phyloP scores from a whole-genome alignment of 2,329 filamentous ascomycete species.

The Pseudonectria buxi region DNA sequence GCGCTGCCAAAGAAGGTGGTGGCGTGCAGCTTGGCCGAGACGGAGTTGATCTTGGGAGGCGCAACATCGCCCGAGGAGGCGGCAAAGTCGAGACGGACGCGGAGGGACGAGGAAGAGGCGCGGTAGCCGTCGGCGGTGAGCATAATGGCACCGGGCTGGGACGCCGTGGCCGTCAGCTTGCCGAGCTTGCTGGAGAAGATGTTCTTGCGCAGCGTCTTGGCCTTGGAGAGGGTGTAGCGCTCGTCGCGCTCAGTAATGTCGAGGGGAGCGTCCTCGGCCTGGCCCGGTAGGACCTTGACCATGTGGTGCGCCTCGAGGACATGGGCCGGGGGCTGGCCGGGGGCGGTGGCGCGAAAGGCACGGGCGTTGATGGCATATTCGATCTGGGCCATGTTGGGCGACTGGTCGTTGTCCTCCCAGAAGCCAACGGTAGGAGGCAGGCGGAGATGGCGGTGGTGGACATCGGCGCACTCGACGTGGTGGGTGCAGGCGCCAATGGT shows the following conservation, averaged over 20 bases:
- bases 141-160: constrained; percentile 43
- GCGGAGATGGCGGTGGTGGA: constrained; percentile 46
- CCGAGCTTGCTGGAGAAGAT: constrained; percentile 47
- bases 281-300: constrained; percentile 47
- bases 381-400: constrained; percentile 47
- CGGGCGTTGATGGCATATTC: constrained; percentile 48
- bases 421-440: constrained; percentile 46
- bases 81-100: constrained; percentile 41
- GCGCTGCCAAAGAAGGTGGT: constrained; percentile 46
- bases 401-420: constrained; percentile 49
- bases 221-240: constrained; percentile 43
- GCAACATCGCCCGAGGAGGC: constrained; percentile 35
- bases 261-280: constrained; percentile 44
- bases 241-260: constrained; percentile 41
- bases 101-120: constrained; percentile 35
- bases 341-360: constrained; percentile 23
- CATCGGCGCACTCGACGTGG: constrained; percentile 33
- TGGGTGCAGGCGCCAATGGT: constrained; percentile 52
- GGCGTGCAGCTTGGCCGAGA: constrained; percentile 44
- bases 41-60: constrained; percentile 42
- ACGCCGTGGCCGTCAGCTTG: constrained; percentile 37
- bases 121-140: constrained; percentile 42
- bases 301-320: constrained; percentile 34
- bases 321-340: constrained; percentile 22
- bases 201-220: constrained; percentile 47